phyloP scores from a whole-genome alignment of 108 stramenopile species.

The Skeletonema grethae region DNA sequence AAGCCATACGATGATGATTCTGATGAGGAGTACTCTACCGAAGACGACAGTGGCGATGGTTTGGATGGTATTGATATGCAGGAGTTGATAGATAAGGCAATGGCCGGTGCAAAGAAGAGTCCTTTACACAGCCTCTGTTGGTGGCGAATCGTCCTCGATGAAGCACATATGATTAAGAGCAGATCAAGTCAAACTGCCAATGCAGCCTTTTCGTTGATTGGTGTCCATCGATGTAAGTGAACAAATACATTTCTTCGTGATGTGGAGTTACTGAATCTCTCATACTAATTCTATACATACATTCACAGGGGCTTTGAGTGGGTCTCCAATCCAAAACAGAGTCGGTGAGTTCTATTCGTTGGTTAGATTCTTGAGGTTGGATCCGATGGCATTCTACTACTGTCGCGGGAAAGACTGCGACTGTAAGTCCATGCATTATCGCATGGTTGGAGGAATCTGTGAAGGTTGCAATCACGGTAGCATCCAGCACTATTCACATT shows the following conservation, averaged over 20 bases:
- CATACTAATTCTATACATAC: not conserved
- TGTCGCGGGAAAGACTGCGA: slow-evolving; percentile 87
- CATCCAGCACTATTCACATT: slow-evolving; percentile 93
- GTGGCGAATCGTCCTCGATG: slow-evolving; percentile 91
- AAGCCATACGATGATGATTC: slow-evolving; percentile 50
- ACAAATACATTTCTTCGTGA: not conserved
- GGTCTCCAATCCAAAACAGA: slow-evolving; percentile 98
- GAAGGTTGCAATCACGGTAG: slow-evolving; percentile 92
- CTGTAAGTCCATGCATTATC: slow-evolving; percentile 95
- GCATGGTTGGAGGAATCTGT: slow-evolving; percentile 81
- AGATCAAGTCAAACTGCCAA: slow-evolving; percentile 92
- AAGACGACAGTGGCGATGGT: slow-evolving; percentile 32
- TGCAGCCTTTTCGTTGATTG: slow-evolving; percentile 93
- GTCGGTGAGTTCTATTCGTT: slow-evolving; percentile 98
- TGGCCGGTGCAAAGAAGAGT: slow-evolving; percentile 77
- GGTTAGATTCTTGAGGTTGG: slow-evolving; percentile 93
- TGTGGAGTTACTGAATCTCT: slow-evolving; percentile 17
- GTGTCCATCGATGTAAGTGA: slow-evolving; percentile 62
- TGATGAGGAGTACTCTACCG: slow-evolving; percentile 38
- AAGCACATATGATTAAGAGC: slow-evolving; percentile 93
- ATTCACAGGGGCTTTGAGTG: slow-evolving; percentile 82
- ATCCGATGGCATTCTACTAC: slow-evolving; percentile 97
- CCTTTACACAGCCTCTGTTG: slow-evolving; percentile 88
- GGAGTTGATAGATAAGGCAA: slow-evolving; percentile 64
- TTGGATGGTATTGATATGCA: slow-evolving; percentile 59